A percentile compares a stretch with the other conserved stretches of the same genome.
phyloP scores from a whole-genome alignment of 768 basidiomycete genomes.

The Lactarius deliciosus region DNA sequence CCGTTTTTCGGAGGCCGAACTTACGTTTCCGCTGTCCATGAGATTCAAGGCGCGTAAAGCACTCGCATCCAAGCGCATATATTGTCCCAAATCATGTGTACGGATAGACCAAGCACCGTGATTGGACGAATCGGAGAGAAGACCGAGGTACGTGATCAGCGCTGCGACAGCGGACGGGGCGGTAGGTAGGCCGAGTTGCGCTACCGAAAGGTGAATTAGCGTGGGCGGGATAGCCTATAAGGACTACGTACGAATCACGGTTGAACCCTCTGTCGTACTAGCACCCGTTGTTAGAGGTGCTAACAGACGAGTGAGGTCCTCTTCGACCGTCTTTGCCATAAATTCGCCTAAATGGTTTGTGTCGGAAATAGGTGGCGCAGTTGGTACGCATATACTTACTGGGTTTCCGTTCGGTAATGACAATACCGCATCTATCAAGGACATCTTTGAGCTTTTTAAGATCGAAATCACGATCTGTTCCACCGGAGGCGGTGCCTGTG shows the following conservation, averaged over 20 bases:
- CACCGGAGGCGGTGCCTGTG: slow-evolving; percentile 67
- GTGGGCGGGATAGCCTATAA: neutral
- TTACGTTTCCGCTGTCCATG: slow-evolving; percentile 56
- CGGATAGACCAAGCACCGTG: slow-evolving; percentile 76
- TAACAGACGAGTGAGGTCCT: slow-evolving; percentile 28
- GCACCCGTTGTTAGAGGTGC: neutral
- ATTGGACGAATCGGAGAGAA: slow-evolving; percentile 75
- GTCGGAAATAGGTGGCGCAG: neutral
- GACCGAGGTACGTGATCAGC: slow-evolving; percentile 75
- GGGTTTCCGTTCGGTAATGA: slow-evolving; percentile 86
- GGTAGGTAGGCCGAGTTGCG: slow-evolving; percentile 70
- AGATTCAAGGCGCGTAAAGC: slow-evolving; percentile 88
- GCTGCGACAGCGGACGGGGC: slow-evolving; percentile 84
- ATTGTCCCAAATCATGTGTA: slow-evolving; percentile 89
- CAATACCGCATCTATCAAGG: slow-evolving; percentile 86
- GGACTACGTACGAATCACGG: slow-evolving; percentile 17
- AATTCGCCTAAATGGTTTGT: slow-evolving; percentile 69
- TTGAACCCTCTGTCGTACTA: slow-evolving; percentile 13
- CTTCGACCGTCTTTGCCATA: slow-evolving; percentile 34
- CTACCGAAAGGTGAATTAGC: slow-evolving; percentile 40
- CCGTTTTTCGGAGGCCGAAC: slow-evolving; percentile 13
- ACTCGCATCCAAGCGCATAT: slow-evolving; percentile 95
- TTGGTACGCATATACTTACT: slow-evolving; percentile 46
- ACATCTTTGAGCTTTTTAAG: slow-evolving; percentile 83
- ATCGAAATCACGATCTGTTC: slow-evolving; percentile 82